Evolutionary conservation across 73 alveolate genomes (phyloP).

Genomic region (Stentor coeruleus): DNA sequence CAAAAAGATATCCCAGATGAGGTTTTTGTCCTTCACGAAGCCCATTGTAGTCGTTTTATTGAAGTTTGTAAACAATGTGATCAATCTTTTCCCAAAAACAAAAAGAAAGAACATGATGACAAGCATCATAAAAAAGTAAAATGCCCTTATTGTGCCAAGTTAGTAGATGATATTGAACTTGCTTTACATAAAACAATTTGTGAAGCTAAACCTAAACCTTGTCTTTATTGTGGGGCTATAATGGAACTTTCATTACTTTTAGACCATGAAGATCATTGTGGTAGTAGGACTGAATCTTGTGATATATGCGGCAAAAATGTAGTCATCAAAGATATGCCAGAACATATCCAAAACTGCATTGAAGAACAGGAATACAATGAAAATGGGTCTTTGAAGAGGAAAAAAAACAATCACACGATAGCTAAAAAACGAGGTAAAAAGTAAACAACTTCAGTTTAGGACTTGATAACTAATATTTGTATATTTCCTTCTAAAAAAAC

Average conservation of each 20-base stretch:
- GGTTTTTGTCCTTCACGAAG: neutral
- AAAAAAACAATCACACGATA: neutral
- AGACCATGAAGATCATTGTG: neutral
- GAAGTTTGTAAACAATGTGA: neutral
- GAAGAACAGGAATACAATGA: neutral
- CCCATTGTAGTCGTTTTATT: neutral
- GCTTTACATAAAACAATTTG: neutral
- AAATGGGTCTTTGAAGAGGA: neutral
- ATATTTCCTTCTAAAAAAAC: no score
- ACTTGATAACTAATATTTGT: no score
- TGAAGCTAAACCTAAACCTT: neutral
- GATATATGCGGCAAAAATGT: neutral
- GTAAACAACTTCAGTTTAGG: no score
- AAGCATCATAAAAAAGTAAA: constrained; percentile 4
- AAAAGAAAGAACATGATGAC: neutral
- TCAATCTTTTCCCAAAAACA: neutral
- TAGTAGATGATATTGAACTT: neutral
- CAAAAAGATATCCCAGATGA: constrained; percentile 6
- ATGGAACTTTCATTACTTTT: neutral
- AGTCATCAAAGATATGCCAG: neutral
- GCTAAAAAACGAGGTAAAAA: neutral
- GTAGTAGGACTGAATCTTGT: constrained; percentile 4
- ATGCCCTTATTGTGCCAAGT: neutral
- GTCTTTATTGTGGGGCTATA: neutral
- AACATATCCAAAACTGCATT: neutral